Percentiles rank a stretch among this genome's conserved stretches.
Evolutionary conservation across 768 basidiomycete genomes (phyloP).

Genomic region (Termitomyces sp.): DNA sequence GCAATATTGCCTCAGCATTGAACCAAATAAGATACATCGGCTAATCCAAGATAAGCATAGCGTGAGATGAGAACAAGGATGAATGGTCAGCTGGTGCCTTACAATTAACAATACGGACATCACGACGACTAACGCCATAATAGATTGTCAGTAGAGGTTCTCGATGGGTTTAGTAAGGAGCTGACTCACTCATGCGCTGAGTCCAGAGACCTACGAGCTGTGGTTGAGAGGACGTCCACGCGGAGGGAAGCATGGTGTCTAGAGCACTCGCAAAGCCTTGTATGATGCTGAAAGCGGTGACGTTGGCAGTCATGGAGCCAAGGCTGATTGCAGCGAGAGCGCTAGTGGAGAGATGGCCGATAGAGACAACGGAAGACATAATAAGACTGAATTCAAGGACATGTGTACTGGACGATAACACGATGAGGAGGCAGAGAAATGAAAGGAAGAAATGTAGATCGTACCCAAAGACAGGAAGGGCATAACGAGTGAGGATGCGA

Average conservation of each 20-base stretch:
- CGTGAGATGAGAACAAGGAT: not conserved
- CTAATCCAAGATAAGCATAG: constrained; percentile 17
- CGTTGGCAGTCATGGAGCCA: constrained; percentile 70
- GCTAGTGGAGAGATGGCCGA: constrained; percentile 88
- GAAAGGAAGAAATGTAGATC: constrained; percentile 12
- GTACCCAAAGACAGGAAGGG: constrained; percentile 71
- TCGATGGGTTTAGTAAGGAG: not conserved
- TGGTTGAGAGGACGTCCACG: constrained; percentile 89
- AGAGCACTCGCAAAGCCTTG: constrained; percentile 82
- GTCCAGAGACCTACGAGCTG: constrained; percentile 87
- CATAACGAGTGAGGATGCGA: constrained; percentile 54
- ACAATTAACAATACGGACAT: constrained; percentile 59
- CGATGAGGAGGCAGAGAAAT: not conserved
- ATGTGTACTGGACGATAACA: constrained; percentile 52
- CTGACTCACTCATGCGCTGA: constrained; percentile 74
- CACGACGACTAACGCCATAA: constrained; percentile 49
- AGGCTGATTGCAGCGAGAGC: constrained; percentile 83
- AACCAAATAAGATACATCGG: constrained; percentile 73
- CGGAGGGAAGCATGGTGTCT: constrained; percentile 91
- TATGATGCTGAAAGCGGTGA: constrained; percentile 75
- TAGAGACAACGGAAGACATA: constrained; percentile 77
- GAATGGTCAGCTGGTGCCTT: constrained; percentile 30
- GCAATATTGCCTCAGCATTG: constrained; percentile 75
- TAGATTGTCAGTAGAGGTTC: too few relatives aligned
- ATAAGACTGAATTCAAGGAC: constrained; percentile 84